Evolutionary conservation across 768 basidiomycete genomes (phyloP).

Genomic region (Cystofilobasidium capitatum): DNA sequence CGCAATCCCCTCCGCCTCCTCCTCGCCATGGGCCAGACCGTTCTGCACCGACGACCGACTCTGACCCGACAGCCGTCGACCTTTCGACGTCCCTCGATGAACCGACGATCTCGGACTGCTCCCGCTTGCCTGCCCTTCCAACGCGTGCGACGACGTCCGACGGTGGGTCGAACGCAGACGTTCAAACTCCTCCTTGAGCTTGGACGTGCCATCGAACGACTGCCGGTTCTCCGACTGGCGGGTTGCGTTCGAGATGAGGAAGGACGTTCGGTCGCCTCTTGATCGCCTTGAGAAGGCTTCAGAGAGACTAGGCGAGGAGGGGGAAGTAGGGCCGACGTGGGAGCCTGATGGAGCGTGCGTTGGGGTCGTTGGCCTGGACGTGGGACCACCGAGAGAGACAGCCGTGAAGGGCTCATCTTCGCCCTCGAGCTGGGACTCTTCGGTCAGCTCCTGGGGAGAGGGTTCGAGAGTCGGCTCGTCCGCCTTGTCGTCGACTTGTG

Average conservation of each 20-base stretch:
- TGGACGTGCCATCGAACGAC: background rate
- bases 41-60: background rate
- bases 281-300: background rate
- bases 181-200: background rate
- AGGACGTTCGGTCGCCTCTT: slow-evolving; percentile 5
- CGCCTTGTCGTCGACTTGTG: no score
- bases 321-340: background rate
- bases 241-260: slow-evolving; percentile 10
- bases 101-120: background rate
- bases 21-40: background rate
- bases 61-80: background rate
- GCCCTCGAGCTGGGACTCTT: no score
- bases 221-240: background rate
- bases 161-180: background rate
- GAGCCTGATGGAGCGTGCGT: background rate
- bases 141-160: background rate
- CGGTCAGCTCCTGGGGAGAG: no score
- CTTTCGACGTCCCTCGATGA: background rate
- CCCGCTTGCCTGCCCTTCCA: background rate
- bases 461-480: no score
- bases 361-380: background rate
- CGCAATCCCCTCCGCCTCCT: background rate
- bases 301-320: background rate
- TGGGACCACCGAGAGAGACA: no score
- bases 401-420: no score